Percentiles rank a stretch among this genome's conserved stretches.
These are phyloP conservation scores for Torulaspora pretoriensis DNA, from an alignment of 1,139 yeast species.

Conservation along the genomic window DNA sequence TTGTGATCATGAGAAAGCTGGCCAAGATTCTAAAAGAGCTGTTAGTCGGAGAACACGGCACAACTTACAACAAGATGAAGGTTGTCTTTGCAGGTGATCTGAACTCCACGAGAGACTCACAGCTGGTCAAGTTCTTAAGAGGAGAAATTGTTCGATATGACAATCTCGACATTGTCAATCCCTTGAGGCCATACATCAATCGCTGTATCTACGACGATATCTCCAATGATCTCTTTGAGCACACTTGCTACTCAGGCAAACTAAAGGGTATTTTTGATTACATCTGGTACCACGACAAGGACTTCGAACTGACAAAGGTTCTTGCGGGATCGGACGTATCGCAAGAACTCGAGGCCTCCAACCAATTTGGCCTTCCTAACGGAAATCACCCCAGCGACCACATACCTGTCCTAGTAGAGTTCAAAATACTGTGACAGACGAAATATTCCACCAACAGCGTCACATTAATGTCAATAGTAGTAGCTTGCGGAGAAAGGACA, in stretches of 20 bases:
- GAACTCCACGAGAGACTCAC: conserved; percentile 48
- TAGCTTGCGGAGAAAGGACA: too few species aligned
- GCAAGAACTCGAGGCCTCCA: conserved; percentile 49
- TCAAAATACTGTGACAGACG: conserved; percentile 45
- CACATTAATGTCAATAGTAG: neutral
- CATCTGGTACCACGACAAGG: conserved; percentile 49
- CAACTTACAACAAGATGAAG: conserved; percentile 29
- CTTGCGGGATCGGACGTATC: conserved; percentile 71
- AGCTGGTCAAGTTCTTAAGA: conserved; percentile 45
- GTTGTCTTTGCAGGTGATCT: conserved; percentile 48
- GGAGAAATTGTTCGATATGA: conserved; percentile 37
- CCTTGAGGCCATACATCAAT: conserved; percentile 35
- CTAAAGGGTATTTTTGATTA: conserved; percentile 53
- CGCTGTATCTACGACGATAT: conserved; percentile 39
- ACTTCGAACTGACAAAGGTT: conserved; percentile 41
- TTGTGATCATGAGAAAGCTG: conserved; percentile 41
- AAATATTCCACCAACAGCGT: neutral
- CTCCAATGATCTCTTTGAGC: conserved; percentile 39
- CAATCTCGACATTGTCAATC: conserved; percentile 35
- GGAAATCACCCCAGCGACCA: conserved; percentile 91
- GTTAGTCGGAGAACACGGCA: conserved; percentile 32
- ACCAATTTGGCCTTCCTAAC: conserved; percentile 83
- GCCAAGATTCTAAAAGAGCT: conserved; percentile 31
- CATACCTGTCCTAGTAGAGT: conserved; percentile 73
- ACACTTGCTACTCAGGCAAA: conserved; percentile 50